A percentile compares a stretch with the other conserved stretches of the same genome.
Evolutionary conservation across 2,329 filamentous ascomycete species (phyloP).

Genomic region (Fusarium sp.): DNA sequence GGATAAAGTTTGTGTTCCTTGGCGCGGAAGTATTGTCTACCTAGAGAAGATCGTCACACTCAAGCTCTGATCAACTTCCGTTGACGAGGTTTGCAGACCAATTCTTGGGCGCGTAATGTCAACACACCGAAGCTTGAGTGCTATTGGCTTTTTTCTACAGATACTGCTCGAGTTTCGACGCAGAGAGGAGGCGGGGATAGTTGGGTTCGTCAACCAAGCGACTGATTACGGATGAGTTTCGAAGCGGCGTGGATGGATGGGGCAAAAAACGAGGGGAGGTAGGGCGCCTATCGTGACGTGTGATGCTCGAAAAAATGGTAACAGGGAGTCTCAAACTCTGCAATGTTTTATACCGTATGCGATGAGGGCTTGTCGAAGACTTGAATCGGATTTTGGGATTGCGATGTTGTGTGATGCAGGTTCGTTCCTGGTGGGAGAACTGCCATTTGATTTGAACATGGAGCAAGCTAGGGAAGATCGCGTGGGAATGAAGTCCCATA

Average conservation of each 20-base stretch:
- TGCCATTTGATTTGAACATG: slow-evolving; percentile 23
- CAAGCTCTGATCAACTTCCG: slow-evolving; percentile 43
- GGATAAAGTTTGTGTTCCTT: slow-evolving; percentile 6
- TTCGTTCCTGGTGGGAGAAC: slow-evolving; percentile 43
- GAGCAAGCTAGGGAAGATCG: slow-evolving; percentile 31
- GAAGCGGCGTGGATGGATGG: slow-evolving; percentile 24
- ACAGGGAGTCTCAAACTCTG: slow-evolving; percentile 9
- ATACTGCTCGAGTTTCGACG: not conserved
- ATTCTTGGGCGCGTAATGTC: slow-evolving; percentile 16
- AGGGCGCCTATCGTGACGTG: slow-evolving; percentile 12
- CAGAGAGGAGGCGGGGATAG: slow-evolving; percentile 9
- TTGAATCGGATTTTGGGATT: slow-evolving; percentile 30
- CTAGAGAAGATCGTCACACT: slow-evolving; percentile 27
- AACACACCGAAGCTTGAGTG: not conserved
- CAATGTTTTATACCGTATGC: slow-evolving; percentile 3
- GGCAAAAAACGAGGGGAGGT: slow-evolving; percentile 40
- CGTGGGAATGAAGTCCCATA: slow-evolving; percentile 16
- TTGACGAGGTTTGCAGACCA: slow-evolving; percentile 8
- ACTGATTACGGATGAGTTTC: slow-evolving; percentile 31
- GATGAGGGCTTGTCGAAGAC: not conserved
- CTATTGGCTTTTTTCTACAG: not conserved
- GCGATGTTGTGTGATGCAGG: slow-evolving; percentile 44
- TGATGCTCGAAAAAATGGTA: slow-evolving; percentile 4
- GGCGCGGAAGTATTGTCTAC: slow-evolving; percentile 30
- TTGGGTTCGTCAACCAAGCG: slow-evolving; percentile 22